Percentiles rank a stretch among this genome's conserved stretches.
Conservation (phyloP, 2,329 filamentous ascomycete species). For the Dryadomyces quercivorus region DNA sequence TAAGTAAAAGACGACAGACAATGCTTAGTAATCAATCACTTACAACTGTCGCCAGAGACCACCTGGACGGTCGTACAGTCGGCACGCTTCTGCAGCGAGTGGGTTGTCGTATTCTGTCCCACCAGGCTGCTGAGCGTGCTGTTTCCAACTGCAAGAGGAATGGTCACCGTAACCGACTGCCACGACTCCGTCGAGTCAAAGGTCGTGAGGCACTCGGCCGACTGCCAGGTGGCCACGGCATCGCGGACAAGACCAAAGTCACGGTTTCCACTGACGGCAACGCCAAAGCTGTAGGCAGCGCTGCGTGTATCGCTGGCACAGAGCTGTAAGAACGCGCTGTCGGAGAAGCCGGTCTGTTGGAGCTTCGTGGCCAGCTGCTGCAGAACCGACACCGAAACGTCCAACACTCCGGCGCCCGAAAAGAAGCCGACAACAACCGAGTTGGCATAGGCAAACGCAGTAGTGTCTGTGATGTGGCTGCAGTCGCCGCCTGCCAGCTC, state of each 20-base stretch:
- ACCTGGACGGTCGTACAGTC: constrained; percentile 8
- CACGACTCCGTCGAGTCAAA: background rate
- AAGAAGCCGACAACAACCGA: background rate
- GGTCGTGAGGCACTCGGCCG: background rate
- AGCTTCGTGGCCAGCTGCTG: background rate
- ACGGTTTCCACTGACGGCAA: background rate
- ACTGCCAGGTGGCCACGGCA: background rate
- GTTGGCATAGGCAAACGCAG: background rate
- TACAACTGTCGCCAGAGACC: constrained; percentile 3
- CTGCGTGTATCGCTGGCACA: background rate
- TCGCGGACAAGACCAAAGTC: background rate
- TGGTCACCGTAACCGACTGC: background rate
- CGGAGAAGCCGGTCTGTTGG: background rate
- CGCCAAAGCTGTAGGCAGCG: background rate
- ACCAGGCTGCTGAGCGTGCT: background rate
- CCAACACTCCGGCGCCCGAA: background rate
- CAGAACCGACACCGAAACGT: background rate
- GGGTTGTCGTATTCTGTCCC: no score
- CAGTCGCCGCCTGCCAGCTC: background rate
- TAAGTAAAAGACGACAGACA: background rate
- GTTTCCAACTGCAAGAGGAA: background rate
- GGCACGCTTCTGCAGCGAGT: background rate
- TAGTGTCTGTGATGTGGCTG: background rate
- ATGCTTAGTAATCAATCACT: background rate
- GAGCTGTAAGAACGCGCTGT: background rate